Evolutionary conservation across 495 filamentous ascomycete species (phyloP), one percentile per base, ranked within the genome.

Genomic region (Echria macrotheca): DNA sequence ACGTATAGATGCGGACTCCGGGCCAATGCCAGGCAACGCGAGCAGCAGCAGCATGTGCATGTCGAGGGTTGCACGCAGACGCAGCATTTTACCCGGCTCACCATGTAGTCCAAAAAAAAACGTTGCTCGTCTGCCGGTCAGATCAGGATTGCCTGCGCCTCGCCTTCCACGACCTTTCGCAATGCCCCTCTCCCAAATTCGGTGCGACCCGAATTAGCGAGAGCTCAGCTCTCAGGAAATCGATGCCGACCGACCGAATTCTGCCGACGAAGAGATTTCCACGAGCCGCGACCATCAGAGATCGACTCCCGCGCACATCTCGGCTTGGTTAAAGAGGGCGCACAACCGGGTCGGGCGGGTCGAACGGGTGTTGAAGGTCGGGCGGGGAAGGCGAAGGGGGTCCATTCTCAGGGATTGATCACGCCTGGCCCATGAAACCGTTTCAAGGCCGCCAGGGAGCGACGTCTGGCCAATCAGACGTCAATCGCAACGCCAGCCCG

Each of bases 291-390:
- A 31, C 6, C 28, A 31, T 31, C 28, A 31, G 6, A 6, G 28
- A 31, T 31, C 28, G 28, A 6, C 28, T 31, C 28, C 28, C 28
- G 28, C 28, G 28, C 7, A 31, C 7, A n/a, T 12, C 6, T 22
- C 45, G 45, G 29, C 7, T 24, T 36, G n/a, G 26, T 33, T 49
- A 59, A 59, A 10, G 56, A 55, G 38, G 35, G 52, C 55, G 51
- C 17, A 38, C 7, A n/a, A 31, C 28, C 28, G 28, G 28, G 28
- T 6, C 28, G 7, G 6, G 6, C 28, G 28, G 7, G n/a, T n/a
- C n/a, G n/a, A n/a, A n/a, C 12, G 7, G 28, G 7, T 12, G 28
- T 31, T 31, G 28, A 31, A 31, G 28, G 12, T n/a, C 6, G 28
- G 28, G 28, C 28, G 28, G 28, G 24, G 42, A 31, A 29, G 8